Conservation (phyloP, 148 eudicot species). For the Vaccinium corymbosum region DNA sequence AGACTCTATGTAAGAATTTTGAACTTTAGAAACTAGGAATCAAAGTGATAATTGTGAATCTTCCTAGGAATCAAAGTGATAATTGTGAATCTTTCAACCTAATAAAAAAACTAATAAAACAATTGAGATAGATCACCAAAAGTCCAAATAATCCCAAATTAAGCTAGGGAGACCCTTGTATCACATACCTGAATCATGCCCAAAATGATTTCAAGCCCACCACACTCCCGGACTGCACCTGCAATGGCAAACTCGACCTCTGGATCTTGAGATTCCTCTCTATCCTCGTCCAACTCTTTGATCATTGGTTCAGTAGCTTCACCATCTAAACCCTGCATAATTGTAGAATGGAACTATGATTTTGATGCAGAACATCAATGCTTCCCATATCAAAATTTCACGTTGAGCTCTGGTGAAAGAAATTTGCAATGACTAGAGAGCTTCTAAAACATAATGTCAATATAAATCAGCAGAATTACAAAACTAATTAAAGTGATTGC, state of each 20-base stretch:
- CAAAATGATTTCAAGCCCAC: conserved; percentile 88
- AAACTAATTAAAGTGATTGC: not conserved
- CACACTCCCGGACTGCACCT: conserved; percentile 89
- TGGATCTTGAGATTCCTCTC: conserved; percentile 99
- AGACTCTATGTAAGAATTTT: not conserved
- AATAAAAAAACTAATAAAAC: not conserved
- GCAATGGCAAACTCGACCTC: conserved; percentile 98
- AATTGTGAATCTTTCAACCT: not conserved
- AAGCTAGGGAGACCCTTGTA: not conserved
- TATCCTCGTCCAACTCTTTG: conserved; percentile 95
- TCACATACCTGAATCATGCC: conserved; percentile 76
- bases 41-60: not conserved
- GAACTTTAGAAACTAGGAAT: not conserved
- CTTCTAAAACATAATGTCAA: not conserved
- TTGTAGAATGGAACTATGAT: not conserved
- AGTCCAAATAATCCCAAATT: not conserved
- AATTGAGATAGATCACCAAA: not conserved
- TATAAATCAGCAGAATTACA: conserved; percentile 12
- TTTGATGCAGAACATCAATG: conserved; percentile 11
- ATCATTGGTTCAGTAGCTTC: conserved; percentile 99
- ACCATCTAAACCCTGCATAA: conserved; percentile 93
- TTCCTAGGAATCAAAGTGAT: not conserved
- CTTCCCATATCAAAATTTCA: not conserved
- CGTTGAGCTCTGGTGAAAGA: not conserved
- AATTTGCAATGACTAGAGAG: not conserved